Conservation (phyloP, 352 stramenopile species). For the Globisporangium sylvaticum region DNA sequence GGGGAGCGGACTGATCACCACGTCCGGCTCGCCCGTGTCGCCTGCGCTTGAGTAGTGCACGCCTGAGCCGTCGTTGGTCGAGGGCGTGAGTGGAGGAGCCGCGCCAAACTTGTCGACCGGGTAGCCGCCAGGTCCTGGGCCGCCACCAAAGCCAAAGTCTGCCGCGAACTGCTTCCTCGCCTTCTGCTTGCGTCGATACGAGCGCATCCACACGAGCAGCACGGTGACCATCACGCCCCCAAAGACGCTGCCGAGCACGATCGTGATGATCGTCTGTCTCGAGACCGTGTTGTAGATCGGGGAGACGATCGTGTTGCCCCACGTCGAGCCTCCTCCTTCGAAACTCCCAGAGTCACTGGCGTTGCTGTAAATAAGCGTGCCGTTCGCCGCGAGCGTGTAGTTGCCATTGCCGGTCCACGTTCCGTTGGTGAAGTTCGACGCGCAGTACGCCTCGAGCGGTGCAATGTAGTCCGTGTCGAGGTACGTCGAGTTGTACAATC, state of each 20-base stretch:
- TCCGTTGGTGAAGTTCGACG: neutral
- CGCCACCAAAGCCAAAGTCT: neutral
- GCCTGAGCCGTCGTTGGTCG: constrained; percentile 1
- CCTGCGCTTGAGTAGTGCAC: neutral
- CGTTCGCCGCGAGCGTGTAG: neutral
- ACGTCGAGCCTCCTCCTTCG: no score
- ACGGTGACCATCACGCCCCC: constrained; percentile 3
- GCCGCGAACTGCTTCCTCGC: neutral
- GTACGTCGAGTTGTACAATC: neutral
- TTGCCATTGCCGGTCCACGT: neutral
- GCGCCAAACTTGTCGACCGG: neutral
- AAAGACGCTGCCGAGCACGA: constrained; percentile 7
- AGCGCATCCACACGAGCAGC: constrained; percentile 6
- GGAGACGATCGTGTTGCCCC: neutral
- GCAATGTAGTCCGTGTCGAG: neutral
- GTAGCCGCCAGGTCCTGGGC: neutral
- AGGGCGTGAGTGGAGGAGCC: constrained; percentile 7
- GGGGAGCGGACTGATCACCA: neutral
- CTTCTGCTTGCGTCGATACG: constrained; percentile 5
- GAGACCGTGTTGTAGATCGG: neutral
- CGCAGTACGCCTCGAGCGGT: neutral
- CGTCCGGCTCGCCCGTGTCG: neutral
- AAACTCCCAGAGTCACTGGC: neutral
- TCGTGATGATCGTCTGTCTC: neutral
- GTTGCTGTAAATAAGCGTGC: no score